A percentile compares a stretch with the other conserved stretches of the same genome.
These are phyloP conservation scores for Neurospora tetraspora DNA, from an alignment of 495 filamentous ascomycete species.

Conservation along the genomic window DNA sequence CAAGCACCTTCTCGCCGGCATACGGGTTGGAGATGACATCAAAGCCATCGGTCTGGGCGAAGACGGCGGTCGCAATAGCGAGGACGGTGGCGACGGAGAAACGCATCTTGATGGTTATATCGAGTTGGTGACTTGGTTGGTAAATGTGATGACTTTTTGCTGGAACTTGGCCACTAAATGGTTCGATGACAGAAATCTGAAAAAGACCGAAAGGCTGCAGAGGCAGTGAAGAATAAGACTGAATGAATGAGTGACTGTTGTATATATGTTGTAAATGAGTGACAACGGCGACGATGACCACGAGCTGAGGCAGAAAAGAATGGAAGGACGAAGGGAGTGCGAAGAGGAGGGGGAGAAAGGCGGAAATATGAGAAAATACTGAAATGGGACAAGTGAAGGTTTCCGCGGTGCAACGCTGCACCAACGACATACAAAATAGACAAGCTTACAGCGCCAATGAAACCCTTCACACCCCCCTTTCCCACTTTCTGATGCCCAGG, in stretches of 20 bases:
- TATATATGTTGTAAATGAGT: conserved; percentile 6
- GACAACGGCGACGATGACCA: conserved; percentile 1
- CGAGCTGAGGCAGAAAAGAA: background rate
- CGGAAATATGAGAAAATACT: conserved; percentile 1
- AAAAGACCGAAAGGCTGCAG: conserved; percentile 1
- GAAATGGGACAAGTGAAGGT: conserved; percentile 2
- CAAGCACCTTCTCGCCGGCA: conserved; percentile 23
- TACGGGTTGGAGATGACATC: conserved; percentile 28
- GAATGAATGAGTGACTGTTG: conserved; percentile 8
- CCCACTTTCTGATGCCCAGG: background rate
- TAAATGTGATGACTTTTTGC: background rate
- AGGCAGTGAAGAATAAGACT: background rate
- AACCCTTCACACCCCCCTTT: background rate
- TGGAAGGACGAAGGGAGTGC: conserved; percentile 9
- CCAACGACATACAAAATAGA: conserved; percentile 2
- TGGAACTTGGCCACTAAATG: background rate
- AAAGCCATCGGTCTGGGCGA: conserved; percentile 35
- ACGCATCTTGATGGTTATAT: conserved; percentile 30
- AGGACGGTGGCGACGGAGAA: conserved; percentile 32
- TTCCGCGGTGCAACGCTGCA: background rate
- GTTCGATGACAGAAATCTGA: conserved; percentile 8
- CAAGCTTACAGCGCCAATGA: conserved; percentile 2
- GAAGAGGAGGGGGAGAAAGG: background rate
- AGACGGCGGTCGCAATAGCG: conserved; percentile 30
- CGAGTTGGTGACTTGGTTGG: background rate